Conservation (phyloP, 2,329 filamentous ascomycete species). For the Sclerotinia nivalis region DNA sequence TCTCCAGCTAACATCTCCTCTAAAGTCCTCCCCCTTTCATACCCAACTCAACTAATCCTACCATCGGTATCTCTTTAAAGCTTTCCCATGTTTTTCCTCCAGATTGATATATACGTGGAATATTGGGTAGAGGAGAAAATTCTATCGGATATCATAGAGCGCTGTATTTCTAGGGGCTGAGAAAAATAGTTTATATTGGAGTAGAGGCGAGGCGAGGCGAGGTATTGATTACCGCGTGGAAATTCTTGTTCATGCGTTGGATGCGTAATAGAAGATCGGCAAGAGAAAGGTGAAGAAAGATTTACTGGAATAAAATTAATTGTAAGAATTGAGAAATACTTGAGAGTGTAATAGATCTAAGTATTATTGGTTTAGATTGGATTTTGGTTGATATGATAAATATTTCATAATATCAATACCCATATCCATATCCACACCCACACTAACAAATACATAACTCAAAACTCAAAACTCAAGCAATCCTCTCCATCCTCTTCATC, state of each 20-base stretch:
- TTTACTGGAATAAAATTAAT: background rate
- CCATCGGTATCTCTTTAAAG: background rate
- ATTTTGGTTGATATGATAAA: too few relatives aligned
- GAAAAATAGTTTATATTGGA: background rate
- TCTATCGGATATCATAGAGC: background rate
- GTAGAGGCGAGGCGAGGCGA: background rate
- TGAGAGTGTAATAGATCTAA: too few relatives aligned
- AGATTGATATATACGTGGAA: background rate
- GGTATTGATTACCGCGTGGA: background rate
- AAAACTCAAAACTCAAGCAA: too few relatives aligned
- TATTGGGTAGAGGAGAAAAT: background rate
- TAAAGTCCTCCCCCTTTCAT: background rate
- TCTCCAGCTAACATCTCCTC: background rate
- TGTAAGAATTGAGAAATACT: too few relatives aligned
- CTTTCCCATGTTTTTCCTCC: background rate
- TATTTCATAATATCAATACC: too few relatives aligned
- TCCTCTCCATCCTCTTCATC: too few relatives aligned
- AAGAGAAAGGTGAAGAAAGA: background rate
- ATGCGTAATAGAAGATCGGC: background rate
- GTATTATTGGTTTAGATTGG: too few relatives aligned
- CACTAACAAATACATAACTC: too few relatives aligned
- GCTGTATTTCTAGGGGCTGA: background rate
- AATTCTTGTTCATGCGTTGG: background rate
- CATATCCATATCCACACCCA: too few relatives aligned
- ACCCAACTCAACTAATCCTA: background rate